Evolutionary conservation across 345 rosid species (phyloP).

Genomic region (Salix purpurea): DNA sequence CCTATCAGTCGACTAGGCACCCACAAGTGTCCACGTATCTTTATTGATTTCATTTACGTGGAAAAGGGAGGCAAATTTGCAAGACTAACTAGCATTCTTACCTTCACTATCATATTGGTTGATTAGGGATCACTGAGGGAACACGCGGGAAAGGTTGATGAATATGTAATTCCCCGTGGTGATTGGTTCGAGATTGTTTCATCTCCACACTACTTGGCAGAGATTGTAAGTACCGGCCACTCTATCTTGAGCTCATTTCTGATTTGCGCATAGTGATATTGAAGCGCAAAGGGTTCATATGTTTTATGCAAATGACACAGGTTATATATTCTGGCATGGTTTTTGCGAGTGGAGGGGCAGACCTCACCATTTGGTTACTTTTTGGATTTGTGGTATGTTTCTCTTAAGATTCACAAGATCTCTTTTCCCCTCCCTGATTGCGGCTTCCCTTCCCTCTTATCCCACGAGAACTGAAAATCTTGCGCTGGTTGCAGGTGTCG

Average conservation of each 20-base stretch:
- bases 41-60: neutral
- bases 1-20: neutral
- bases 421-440: neutral
- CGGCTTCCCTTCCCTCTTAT: neutral
- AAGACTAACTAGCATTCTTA: neutral
- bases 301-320: conserved; percentile 28
- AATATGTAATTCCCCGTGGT: conserved; percentile 57
- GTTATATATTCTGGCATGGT: conserved; percentile 61
- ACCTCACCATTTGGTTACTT: conserved; percentile 61
- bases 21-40: neutral
- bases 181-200: conserved; percentile 86
- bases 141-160: conserved; percentile 25
- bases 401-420: neutral
- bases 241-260: neutral
- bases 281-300: neutral
- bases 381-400: conserved; percentile 53
- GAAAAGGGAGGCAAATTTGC: neutral
- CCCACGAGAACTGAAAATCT: neutral
- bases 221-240: conserved; percentile 47
- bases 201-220: conserved; percentile 71
- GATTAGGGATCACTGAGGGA: conserved; percentile 55
- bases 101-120: neutral
- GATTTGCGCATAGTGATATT: neutral
- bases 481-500: conserved; percentile 44
- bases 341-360: conserved; percentile 71